phyloP scores from a whole-genome alignment of 495 filamentous ascomycete species.

The Penicillium atrosanguineum region DNA sequence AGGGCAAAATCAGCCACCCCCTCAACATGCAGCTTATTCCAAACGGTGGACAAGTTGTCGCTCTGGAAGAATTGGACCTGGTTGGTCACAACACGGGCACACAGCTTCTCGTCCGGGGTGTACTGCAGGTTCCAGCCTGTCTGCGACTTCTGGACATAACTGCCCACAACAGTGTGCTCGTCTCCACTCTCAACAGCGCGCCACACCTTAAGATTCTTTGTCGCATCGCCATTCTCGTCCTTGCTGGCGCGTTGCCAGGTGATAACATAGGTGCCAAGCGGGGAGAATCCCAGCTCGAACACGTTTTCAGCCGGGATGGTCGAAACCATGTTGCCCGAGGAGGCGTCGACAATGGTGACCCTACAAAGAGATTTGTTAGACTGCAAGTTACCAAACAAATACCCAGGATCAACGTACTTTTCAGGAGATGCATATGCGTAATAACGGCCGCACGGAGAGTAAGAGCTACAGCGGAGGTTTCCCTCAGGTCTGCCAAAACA shows the following conservation, averaged over 20 bases:
- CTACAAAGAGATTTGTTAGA: slow-evolving; percentile 34
- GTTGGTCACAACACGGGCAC: slow-evolving; percentile 91
- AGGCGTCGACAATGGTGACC: slow-evolving; percentile 80
- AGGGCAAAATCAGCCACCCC: slow-evolving; percentile 88
- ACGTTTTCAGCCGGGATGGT: slow-evolving; percentile 76
- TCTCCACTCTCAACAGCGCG: slow-evolving; percentile 57
- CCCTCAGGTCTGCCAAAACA: slow-evolving; percentile 68
- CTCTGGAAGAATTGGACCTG: slow-evolving; percentile 96
- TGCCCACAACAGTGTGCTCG: slow-evolving; percentile 73
- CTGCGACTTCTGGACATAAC: slow-evolving; percentile 92
- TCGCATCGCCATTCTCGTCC: slow-evolving; percentile 86
- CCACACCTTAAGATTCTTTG: slow-evolving; percentile 98
- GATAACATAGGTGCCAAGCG: slow-evolving; percentile 84
- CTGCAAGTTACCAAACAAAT: not conserved
- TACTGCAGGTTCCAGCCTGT: slow-evolving; percentile 98
- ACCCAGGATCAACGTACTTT: slow-evolving; percentile 44
- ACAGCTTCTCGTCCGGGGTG: slow-evolving; percentile 85
- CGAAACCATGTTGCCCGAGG: slow-evolving; percentile 71
- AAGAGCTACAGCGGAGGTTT: slow-evolving; percentile 88
- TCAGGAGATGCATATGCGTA: slow-evolving; percentile 93
- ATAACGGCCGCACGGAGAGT: slow-evolving; percentile 92
- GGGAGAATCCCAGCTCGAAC: slow-evolving; percentile 92
- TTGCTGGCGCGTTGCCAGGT: slow-evolving; percentile 94
- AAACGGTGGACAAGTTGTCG: slow-evolving; percentile 76
- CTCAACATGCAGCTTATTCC: slow-evolving; percentile 92